Base-by-base conservation (phyloP, 495 filamentous ascomycete genomes). In the Trichoderma gamsii region DNA sequence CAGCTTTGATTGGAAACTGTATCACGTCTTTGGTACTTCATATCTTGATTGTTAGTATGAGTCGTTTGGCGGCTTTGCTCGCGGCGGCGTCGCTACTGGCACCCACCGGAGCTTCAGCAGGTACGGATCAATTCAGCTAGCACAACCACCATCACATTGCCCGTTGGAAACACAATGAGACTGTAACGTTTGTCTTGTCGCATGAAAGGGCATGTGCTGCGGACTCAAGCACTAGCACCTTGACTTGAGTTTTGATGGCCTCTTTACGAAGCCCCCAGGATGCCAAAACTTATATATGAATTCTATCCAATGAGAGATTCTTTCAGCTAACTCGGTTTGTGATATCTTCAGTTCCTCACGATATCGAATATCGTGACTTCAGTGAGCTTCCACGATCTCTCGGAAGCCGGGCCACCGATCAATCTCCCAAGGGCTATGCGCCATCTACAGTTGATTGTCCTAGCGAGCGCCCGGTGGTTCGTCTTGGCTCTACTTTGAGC, bases 401-500 rank as follows among this genome's bases (percentile, higher is more conserved):
- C 43, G 52, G 38, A 8, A 25, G 67, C n/a, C 82, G 84, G 0
- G 83, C 81, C 21, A 66, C 78, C 43, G 83, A 87, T n/a, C 76
- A 88, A 71, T 80, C 81, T 18, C 86, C 87, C 5, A 81, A 75
- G 15, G 83, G 83, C 38, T 89, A 89, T 73, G 81, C 85, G 5
- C 87, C 87, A 12, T 76, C 77, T 21, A 68, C 65, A 15, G 85
- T 86, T 9, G 66, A 77, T 27, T 89, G 87, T 61, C 87, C 87
- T 27, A 63, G 67, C 11, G 69, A 73, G 23, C 78, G 77, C 71
- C 83, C 84, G 4, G 76, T 79, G 0, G 73, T 87, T 61, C 80
- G 86, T 32, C 69, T 73, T 27, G 91, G 90, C 27, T 70, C 72
- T 12, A 70, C 72, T 7, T 77, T 96, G 0, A 94, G 91, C 0